Conservation (phyloP, 2,329 filamentous ascomycete genomes). For the Trichoderma sp. region DNA sequence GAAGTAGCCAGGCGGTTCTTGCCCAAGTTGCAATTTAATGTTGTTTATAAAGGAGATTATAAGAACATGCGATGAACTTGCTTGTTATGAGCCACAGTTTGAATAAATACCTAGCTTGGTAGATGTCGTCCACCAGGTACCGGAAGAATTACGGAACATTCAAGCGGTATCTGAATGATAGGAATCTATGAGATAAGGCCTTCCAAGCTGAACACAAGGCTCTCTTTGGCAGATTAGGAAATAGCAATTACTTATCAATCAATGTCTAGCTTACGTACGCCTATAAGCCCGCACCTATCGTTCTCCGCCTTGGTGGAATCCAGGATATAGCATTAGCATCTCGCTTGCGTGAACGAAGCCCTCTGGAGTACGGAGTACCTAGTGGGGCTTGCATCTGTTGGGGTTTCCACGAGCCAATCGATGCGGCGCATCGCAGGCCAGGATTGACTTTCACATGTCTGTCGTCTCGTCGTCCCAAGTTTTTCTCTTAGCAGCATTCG, state of each 20-base stretch:
- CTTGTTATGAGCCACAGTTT: background rate
- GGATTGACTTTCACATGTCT: slow-evolving; percentile 27
- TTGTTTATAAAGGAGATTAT: background rate
- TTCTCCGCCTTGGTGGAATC: background rate
- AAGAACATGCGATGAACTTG: background rate
- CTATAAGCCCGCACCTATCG: background rate
- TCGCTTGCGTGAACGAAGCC: slow-evolving; percentile 23
- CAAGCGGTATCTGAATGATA: background rate
- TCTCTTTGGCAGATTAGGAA: background rate
- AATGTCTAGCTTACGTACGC: background rate
- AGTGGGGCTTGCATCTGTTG: slow-evolving; percentile 22
- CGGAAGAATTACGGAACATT: background rate
- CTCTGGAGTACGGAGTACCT: slow-evolving; percentile 1
- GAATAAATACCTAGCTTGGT: background rate
- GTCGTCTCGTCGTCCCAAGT: background rate
- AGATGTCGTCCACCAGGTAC: background rate
- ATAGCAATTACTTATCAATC: background rate
- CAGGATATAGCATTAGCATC: background rate
- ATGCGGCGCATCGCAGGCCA: background rate
- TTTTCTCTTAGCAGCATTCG: slow-evolving; percentile 18
- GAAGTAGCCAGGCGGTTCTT: background rate
- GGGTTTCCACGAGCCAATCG: background rate
- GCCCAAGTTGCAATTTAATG: background rate
- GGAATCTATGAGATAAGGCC: background rate
- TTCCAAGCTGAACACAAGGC: background rate